Evolutionary conservation across 768 basidiomycete species (phyloP).

Genomic region (Cubamyces sp.): DNA sequence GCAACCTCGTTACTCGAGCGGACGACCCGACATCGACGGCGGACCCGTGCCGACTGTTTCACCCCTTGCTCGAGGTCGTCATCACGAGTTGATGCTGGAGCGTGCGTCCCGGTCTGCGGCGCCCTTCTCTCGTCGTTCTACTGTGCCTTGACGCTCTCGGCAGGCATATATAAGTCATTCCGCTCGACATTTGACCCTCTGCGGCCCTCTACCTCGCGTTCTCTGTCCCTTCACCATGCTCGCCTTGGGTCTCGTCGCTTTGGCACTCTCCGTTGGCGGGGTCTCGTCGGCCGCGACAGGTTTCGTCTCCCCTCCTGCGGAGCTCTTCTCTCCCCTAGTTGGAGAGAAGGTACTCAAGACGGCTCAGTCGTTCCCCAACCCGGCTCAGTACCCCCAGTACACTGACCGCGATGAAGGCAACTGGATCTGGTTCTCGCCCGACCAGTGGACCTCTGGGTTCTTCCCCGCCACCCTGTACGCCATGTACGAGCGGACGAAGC

Average conservation of each 20-base stretch:
- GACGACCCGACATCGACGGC: not conserved
- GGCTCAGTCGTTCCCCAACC: conserved; percentile 46
- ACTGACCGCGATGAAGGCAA: conserved; percentile 52
- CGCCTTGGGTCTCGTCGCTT: not conserved
- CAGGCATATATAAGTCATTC: not conserved
- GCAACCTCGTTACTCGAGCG: not conserved
- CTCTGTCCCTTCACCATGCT: conserved; percentile 1
- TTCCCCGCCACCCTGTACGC: conserved; percentile 65
- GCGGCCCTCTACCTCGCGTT: too few species aligned
- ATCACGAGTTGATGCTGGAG: conserved; percentile 12
- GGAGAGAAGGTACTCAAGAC: conserved; percentile 63
- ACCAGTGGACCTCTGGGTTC: conserved; percentile 73
- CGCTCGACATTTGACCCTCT: not conserved
- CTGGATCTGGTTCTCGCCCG: conserved; percentile 57
- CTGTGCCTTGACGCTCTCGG: not conserved
- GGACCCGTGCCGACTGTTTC: not conserved
- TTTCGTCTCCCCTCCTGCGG: conserved; percentile 37
- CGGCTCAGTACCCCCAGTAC: conserved; percentile 61
- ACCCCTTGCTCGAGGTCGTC: not conserved
- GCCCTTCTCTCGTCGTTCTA: not conserved
- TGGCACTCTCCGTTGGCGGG: conserved; percentile 1
- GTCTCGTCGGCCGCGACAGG: conserved; percentile 11
- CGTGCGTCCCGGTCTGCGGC: not conserved
- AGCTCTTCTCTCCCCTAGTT: conserved; percentile 64
- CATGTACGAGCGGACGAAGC: conserved; percentile 52